Evolutionary conservation across 345 rosid species (phyloP), one percentile per base, ranked within the genome.

Genomic region (Physaria fendleri): DNA sequence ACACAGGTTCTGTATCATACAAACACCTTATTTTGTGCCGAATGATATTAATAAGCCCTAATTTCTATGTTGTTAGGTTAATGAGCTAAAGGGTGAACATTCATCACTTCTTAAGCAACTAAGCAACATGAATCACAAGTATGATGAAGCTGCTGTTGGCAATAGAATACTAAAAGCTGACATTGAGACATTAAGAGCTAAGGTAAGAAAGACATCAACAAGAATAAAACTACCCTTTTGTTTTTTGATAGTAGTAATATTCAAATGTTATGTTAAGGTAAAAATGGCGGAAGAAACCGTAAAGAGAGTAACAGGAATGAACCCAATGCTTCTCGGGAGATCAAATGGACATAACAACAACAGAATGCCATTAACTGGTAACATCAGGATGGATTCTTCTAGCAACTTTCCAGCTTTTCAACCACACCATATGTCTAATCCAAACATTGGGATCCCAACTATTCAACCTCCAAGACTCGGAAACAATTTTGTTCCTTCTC

Each of bases 241-340:
- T 39, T 38, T 44, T 35, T n/a, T 13, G 51, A 25, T 6, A 17
- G 25, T 20, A 20, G 61, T 44, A 38, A 27, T 1, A 27, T 28
- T 13, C 8, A 15, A n/a, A n/a, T 32, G 54, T 18, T 6, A 6
- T 52, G 61, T 54, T 5, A 80, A 92, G 97, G 97, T 93, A 40
- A 89, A 89, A 80, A 88, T 93, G 99, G 99, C 94, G 11, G 99
- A 93, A 78, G 99, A 93, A 76, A 89, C 90, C 4, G 95, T 92
- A 6, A 92, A 89, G 73, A 77, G 80, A 58, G 85, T 85, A 60
- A 86, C 95, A 7, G 97, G 97, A 66, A 69, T 83, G 73, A 86
- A 85, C 66, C 99, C 97, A 1, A 46, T 81, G 68, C 73, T 80
- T 58, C 77, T 83, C 5, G 75, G 83, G 41, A 77, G 83, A 71